Evolutionary conservation across 1,139 yeast genomes (phyloP).

Genomic region (Zygoascus meyerae): DNA sequence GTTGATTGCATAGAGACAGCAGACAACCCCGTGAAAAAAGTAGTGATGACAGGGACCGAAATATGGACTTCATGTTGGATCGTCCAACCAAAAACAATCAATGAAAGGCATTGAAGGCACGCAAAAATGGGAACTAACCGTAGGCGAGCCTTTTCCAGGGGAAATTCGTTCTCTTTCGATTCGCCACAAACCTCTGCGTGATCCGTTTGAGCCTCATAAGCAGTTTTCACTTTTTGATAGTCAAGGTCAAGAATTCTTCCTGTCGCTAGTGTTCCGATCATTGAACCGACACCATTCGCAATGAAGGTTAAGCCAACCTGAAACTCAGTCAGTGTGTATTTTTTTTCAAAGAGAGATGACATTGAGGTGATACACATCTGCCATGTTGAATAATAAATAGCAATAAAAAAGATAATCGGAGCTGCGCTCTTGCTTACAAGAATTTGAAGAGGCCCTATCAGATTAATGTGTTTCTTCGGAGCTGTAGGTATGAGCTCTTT

Average conservation of each 20-base stretch:
- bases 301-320: conserved; percentile 27
- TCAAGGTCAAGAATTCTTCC: conserved; percentile 29
- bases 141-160: conserved; percentile 45
- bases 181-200: background rate
- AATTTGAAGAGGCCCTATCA: conserved; percentile 8
- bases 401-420: conserved; percentile 7
- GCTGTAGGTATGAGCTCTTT: background rate
- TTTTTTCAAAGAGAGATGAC: conserved; percentile 7
- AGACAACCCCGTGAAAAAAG: conserved; percentile 47
- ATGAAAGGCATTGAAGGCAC: conserved; percentile 29
- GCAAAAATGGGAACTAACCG: conserved; percentile 30
- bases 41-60: conserved; percentile 48
- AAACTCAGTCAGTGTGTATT: conserved; percentile 9
- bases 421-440: conserved; percentile 10
- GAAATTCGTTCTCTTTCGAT: conserved; percentile 34
- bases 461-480: background rate
- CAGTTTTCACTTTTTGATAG: conserved; percentile 16
- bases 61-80: conserved; percentile 42
- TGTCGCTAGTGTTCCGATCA: conserved; percentile 26
- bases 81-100: conserved; percentile 63
- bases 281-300: conserved; percentile 33
- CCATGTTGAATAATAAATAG: conserved; percentile 11
- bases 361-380: conserved; percentile 12
- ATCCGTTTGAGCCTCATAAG: conserved; percentile 40
- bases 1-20: conserved; percentile 41